Percentiles rank a stretch among this genome's conserved stretches.
These are phyloP conservation scores for Aspergillus proliferans DNA, from an alignment of 2,329 filamentous ascomycete species.

Conservation along the genomic window DNA sequence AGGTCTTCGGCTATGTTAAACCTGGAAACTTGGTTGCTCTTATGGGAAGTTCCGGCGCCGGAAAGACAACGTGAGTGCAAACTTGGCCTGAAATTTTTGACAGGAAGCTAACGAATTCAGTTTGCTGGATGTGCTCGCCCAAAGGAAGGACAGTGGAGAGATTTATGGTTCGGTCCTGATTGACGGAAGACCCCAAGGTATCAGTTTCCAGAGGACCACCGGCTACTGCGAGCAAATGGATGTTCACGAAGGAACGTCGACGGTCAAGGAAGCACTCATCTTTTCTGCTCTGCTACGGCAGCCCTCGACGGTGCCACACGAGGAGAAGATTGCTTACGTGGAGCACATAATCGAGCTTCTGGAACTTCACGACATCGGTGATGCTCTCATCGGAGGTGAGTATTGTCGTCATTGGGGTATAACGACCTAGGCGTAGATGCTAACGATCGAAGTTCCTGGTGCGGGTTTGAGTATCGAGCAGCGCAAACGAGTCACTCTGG, in stretches of 20 bases:
- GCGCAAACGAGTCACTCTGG: conserved; percentile 57
- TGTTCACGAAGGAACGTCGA: conserved; percentile 57
- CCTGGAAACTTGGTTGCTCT: conserved; percentile 70
- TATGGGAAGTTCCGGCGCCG: conserved; percentile 76
- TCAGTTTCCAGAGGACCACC: conserved; percentile 45
- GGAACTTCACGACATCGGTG: conserved; percentile 58
- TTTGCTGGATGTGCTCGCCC: conserved; percentile 40
- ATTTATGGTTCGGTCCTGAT: conserved; percentile 39
- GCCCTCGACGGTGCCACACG: conserved; percentile 44
- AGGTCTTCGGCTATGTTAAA: conserved; percentile 64
- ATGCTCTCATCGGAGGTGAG: conserved; percentile 54
- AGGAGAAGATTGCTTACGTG: conserved; percentile 60
- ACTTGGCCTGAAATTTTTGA: neutral
- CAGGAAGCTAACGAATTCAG: conserved; percentile 8
- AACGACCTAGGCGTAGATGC: neutral
- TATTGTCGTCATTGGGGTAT: neutral
- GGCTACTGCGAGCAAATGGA: conserved; percentile 58
- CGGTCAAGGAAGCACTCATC: conserved; percentile 57
- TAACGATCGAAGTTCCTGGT: conserved; percentile 34
- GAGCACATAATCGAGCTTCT: conserved; percentile 60
- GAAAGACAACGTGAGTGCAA: conserved; percentile 37
- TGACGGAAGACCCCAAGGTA: conserved; percentile 36
- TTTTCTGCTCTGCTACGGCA: conserved; percentile 61
- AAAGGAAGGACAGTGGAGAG: conserved; percentile 39
- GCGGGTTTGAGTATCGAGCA: conserved; percentile 60